A percentile compares a stretch with the other conserved stretches of the same genome.
These are phyloP conservation scores for Ephemerocybe angulata DNA, from an alignment of 768 basidiomycete species.

Conservation along the genomic window DNA sequence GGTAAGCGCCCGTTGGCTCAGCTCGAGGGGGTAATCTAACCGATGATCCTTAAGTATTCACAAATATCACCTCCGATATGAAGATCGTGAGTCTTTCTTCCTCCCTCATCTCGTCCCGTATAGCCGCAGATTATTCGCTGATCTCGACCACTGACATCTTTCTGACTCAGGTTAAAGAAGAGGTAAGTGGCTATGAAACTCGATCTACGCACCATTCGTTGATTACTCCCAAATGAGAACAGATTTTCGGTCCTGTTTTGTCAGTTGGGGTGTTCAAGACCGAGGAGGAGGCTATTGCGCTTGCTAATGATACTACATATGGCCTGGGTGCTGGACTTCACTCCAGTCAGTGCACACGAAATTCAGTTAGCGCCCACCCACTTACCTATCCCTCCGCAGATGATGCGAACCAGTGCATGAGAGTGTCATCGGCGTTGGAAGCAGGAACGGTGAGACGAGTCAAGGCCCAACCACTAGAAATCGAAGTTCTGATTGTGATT, in stretches of 20 bases:
- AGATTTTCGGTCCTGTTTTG: slow-evolving; percentile 96
- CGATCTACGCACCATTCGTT: slow-evolving; percentile 6
- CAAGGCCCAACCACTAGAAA: slow-evolving; percentile 23
- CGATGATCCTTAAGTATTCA: slow-evolving; percentile 57
- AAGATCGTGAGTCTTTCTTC: slow-evolving; percentile 58
- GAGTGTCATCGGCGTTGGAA: slow-evolving; percentile 80
- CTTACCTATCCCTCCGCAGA: slow-evolving; percentile 29
- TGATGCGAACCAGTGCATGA: slow-evolving; percentile 86
- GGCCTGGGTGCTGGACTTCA: slow-evolving; percentile 92
- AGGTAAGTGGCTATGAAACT: slow-evolving; percentile 48
- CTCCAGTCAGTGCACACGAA: slow-evolving; percentile 55
- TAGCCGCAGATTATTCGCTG: slow-evolving; percentile 3
- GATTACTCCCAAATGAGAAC: slow-evolving; percentile 5
- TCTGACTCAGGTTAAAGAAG: slow-evolving; percentile 57
- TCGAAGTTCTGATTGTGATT: background rate
- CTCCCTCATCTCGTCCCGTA: slow-evolving; percentile 7
- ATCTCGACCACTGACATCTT: slow-evolving; percentile 40
- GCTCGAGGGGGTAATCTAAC: no score
- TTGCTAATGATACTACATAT: slow-evolving; percentile 88
- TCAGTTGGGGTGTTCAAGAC: slow-evolving; percentile 78
- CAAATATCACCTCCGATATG: slow-evolving; percentile 76
- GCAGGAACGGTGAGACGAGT: slow-evolving; percentile 68
- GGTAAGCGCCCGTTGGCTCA: no score
- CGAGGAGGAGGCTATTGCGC: slow-evolving; percentile 78
- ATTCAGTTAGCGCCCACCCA: background rate